A percentile compares a stretch with the other conserved stretches of the same genome.
phyloP scores from a whole-genome alignment of 2,329 filamentous ascomycete genomes.

The Sporothrix luriei region DNA sequence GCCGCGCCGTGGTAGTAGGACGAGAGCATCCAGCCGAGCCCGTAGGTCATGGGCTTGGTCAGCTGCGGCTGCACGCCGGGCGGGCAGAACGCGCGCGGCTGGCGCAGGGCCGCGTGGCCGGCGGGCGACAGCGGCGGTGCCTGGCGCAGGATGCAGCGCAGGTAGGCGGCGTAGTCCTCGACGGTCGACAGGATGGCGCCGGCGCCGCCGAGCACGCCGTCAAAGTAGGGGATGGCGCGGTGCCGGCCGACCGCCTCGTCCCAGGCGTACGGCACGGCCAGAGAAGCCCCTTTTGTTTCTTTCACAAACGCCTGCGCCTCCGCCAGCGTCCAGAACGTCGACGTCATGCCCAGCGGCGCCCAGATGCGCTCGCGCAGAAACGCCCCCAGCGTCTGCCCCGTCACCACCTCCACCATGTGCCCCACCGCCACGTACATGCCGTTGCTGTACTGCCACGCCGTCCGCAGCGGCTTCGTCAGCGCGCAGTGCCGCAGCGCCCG shows the following conservation, averaged over 20 bases:
- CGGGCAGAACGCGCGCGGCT: not conserved
- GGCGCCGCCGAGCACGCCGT: not conserved
- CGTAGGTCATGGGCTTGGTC: not conserved
- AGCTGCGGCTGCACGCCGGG: not conserved
- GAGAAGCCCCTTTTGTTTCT: too few species aligned
- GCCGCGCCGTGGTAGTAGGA: not conserved
- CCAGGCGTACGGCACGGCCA: not conserved
- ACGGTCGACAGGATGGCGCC: not conserved
- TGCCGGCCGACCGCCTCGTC: not conserved
- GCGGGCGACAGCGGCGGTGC: not conserved
- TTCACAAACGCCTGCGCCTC: not conserved
- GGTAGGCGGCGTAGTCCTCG: not conserved
- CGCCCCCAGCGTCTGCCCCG: not conserved
- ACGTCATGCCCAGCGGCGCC: not conserved
- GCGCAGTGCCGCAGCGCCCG: not conserved
- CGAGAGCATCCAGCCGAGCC: not conserved
- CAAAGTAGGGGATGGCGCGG: not conserved
- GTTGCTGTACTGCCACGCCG: conserved; percentile 6
- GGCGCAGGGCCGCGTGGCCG: not conserved
- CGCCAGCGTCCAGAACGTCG: not conserved
- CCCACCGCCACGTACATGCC: not conserved
- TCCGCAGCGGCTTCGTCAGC: not conserved
- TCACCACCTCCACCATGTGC: not conserved
- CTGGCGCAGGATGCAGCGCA: not conserved
- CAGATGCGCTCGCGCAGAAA: not conserved